phyloP scores from a whole-genome alignment of 768 basidiomycete species.

The Auricularia heimuer region DNA sequence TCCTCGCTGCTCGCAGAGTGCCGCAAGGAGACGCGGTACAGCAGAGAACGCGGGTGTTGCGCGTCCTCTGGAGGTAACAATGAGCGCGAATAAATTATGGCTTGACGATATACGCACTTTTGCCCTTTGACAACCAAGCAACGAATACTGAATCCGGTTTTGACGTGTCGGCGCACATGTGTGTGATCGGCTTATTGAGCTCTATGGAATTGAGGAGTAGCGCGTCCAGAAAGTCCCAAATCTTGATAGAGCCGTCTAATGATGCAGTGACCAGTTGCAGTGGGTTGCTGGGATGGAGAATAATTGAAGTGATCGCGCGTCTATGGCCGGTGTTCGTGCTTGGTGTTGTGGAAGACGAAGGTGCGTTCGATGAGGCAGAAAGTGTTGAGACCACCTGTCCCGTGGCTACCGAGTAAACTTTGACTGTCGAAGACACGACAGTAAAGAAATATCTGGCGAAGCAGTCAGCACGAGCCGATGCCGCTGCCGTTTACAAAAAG shows the following conservation, averaged over 20 bases:
- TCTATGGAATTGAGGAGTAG: conserved; percentile 65
- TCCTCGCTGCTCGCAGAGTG: neutral
- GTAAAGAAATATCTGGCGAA: conserved; percentile 76
- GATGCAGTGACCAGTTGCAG: conserved; percentile 86
- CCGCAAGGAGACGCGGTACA: conserved; percentile 56
- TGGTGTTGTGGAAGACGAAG: conserved; percentile 19
- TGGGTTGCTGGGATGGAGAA: conserved; percentile 74
- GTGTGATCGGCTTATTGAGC: conserved; percentile 57
- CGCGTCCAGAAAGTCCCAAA: conserved; percentile 93
- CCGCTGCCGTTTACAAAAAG: conserved; percentile 1
- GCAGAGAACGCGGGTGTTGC: conserved; percentile 42
- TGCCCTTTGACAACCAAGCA: conserved; percentile 20
- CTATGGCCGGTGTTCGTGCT: conserved; percentile 28
- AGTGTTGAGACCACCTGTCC: conserved; percentile 78
- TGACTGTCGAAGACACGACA: conserved; percentile 68
- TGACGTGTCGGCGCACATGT: conserved; percentile 59
- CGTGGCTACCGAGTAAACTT: conserved; percentile 73
- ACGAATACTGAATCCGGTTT: conserved; percentile 66
- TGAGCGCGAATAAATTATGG: neutral
- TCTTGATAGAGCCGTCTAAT: conserved; percentile 68
- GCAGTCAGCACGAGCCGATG: conserved; percentile 9
- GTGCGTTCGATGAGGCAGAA: conserved; percentile 34
- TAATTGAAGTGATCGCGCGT: conserved; percentile 58
- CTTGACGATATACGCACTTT: neutral
- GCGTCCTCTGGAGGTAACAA: neutral